Evolutionary conservation across 331 rosid species (phyloP), one percentile per base, ranked within the genome.

Genomic region (Arachis monticola): DNA sequence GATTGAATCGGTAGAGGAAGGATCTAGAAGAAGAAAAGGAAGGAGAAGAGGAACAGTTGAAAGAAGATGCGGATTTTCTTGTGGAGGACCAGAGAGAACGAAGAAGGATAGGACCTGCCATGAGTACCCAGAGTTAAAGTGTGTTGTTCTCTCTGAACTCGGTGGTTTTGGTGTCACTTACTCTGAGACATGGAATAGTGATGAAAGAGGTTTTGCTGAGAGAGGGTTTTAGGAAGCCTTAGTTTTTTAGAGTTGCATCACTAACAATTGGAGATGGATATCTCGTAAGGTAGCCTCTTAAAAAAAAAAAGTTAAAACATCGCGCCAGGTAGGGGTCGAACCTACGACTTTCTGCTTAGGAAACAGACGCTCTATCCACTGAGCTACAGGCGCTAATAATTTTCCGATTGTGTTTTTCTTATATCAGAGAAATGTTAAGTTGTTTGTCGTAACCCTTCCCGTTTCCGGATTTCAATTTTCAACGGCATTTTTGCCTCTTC

Each of bases 261-360:
- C 40, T 35, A 35, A 35, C 40, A 35, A 35, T 35, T 35, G 40
- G 40, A 4, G 40, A 35, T 27, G 30, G 30, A 27, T 27, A 27
- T 27, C 30, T 27, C 30, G 30, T 27, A 27, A 27, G 30, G 30
- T 27, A 17, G 22, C 22, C 22, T 17, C 22, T 17, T 17, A 17
- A 17, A 17, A 17, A 17, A 17, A 17, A 17, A 27, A 27, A 27
- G 30, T 27, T 1, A 27, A 27, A 27, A 27, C 30, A 27, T 27
- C 89, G 91, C 89, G 84, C 91, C 91, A 89, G 90, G 85, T 79
- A 83, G 94, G 91, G 90, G 82, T 83, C 85, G 94, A 89, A 89
- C 94, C 94, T 89, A 83, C 90, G 88, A 85, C 88, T 81, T 89
- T 89, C 92, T 85, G 86, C 92, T 87, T 87, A 87, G 92, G 92